These are phyloP conservation scores for Phialophora tarda DNA, from an alignment of 2,329 filamentous ascomycete genomes.

Conservation along the genomic window DNA sequence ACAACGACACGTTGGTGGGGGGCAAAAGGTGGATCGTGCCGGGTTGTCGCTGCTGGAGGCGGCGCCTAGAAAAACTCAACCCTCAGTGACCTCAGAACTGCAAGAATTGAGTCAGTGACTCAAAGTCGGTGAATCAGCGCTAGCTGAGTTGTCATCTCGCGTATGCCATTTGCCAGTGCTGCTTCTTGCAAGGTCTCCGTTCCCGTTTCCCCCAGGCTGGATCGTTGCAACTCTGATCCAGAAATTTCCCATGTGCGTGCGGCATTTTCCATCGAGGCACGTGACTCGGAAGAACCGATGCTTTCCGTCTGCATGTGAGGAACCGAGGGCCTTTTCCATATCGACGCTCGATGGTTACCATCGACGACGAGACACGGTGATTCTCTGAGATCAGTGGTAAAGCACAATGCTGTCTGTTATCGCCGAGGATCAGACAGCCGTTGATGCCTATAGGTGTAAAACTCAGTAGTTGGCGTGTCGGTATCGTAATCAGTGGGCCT, in stretches of 20 bases:
- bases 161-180: constrained; percentile 17
- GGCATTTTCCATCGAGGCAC: constrained; percentile 16
- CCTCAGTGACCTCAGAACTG: constrained; percentile 15
- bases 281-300: not conserved
- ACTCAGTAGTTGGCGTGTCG: constrained; percentile 47
- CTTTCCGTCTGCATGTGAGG: not conserved
- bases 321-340: not conserved
- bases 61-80: not conserved
- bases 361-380: not conserved
- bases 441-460: constrained; percentile 38
- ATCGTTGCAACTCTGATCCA: constrained; percentile 4
- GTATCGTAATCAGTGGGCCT: constrained; percentile 43
- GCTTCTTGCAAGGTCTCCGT: not conserved
- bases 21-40: constrained; percentile 19
- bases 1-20: constrained; percentile 33
- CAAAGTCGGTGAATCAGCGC: constrained; percentile 27
- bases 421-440: not conserved
- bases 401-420: not conserved
- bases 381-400: not conserved
- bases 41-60: constrained; percentile 8
- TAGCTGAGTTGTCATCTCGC: constrained; percentile 21
- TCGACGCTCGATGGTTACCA: not conserved
- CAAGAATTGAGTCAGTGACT: constrained; percentile 12
- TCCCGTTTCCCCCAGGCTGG: constrained; percentile 1
- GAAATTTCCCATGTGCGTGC: constrained; percentile 10